These are phyloP conservation scores for Singerocomus inundabilis DNA, from an alignment of 1,284 basidiomycete species.

Conservation along the genomic window DNA sequence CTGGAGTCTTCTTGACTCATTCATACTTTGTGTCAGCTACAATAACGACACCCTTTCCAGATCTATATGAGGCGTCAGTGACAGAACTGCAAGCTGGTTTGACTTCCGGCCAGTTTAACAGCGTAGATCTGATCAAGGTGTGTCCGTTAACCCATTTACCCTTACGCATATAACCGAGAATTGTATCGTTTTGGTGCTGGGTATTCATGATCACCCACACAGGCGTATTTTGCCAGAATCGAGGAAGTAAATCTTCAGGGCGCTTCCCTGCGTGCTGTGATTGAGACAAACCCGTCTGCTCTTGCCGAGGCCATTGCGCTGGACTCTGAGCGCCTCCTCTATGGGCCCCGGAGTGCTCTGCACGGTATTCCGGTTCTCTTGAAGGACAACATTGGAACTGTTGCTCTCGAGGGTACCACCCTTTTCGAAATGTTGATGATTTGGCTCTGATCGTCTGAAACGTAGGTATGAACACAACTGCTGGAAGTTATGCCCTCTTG, in stretches of 20 bases:
- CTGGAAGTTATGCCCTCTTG: conserved; percentile 57
- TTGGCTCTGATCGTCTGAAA: neutral
- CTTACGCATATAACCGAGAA: neutral
- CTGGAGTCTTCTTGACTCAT: conserved; percentile 7
- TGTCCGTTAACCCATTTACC: conserved; percentile 1
- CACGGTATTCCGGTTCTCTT: conserved; percentile 72
- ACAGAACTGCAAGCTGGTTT: conserved; percentile 54
- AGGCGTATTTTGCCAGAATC: conserved; percentile 71
- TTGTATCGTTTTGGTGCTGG: neutral
- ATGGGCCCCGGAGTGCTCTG: conserved; percentile 50
- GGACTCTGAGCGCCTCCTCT: conserved; percentile 50
- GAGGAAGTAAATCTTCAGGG: conserved; percentile 70
- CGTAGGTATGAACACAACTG: conserved; percentile 65
- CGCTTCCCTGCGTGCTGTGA: conserved; percentile 56
- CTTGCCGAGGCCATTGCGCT: conserved; percentile 51
- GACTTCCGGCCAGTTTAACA: conserved; percentile 53
- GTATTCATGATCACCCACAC: neutral
- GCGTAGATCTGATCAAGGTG: conserved; percentile 65
- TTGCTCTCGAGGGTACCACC: conserved; percentile 48
- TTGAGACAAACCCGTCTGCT: conserved; percentile 63
- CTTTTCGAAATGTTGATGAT: neutral
- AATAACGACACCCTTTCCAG: conserved; percentile 39
- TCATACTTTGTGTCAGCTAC: conserved; percentile 12
- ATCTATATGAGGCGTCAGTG: conserved; percentile 64
- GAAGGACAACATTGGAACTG: conserved; percentile 70